phyloP scores from a whole-genome alignment of 352 stramenopile species.

The Globisporangium paddicum region DNA sequence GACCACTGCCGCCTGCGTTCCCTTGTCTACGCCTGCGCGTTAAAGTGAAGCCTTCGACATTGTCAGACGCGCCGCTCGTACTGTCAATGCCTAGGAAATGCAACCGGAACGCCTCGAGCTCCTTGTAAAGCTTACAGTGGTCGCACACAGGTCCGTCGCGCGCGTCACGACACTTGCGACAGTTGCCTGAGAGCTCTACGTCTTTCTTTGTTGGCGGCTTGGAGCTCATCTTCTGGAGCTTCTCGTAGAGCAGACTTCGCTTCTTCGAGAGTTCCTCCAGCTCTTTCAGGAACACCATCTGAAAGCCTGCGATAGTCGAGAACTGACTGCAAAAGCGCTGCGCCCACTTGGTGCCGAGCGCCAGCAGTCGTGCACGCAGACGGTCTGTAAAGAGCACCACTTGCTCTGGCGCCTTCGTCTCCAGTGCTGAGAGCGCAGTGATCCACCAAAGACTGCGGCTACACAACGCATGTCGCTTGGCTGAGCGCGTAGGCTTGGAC shows the following conservation, averaged over 20 bases:
- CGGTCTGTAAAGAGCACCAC: constrained; percentile 29
- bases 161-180: constrained; percentile 48
- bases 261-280: constrained; percentile 36
- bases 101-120: constrained; percentile 48
- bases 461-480: constrained; percentile 26
- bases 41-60: not conserved
- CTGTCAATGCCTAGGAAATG: constrained; percentile 54
- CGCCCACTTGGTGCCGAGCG: constrained; percentile 43
- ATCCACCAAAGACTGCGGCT: constrained; percentile 42
- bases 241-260: constrained; percentile 23
- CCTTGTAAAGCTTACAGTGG: constrained; percentile 65
- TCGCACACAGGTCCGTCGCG: constrained; percentile 51
- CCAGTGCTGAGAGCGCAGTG: constrained; percentile 29
- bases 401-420: constrained; percentile 17
- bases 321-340: constrained; percentile 41
- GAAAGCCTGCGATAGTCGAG: constrained; percentile 33
- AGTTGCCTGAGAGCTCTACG: constrained; percentile 64
- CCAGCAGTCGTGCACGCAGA: constrained; percentile 37
- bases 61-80: constrained; percentile 5
- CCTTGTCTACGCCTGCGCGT: not conserved
- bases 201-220: constrained; percentile 32
- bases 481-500: not conserved
- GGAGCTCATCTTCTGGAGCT: constrained; percentile 37
- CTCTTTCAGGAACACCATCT: constrained; percentile 48
- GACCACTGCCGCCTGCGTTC: not conserved